Base-by-base conservation (phyloP, 257 asterid species). In the Forsythia viridissima region DNA sequence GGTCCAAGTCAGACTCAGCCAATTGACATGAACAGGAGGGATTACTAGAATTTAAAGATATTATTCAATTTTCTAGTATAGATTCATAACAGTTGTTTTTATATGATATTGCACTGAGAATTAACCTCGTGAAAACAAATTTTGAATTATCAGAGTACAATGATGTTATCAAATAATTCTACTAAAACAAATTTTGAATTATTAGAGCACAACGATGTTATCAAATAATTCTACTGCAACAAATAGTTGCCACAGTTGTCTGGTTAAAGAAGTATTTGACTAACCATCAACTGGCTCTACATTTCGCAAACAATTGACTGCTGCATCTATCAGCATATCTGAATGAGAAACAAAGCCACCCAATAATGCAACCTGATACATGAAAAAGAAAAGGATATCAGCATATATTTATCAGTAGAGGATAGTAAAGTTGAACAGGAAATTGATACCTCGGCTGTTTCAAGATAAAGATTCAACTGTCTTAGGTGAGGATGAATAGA, bases 391-490 rank as follows among this genome's bases (percentile, higher is more conserved):
- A 57, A 52, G 52, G 71, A 51, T 42, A 69, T 72, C 66, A 84
- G 66, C 79, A 69, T 9, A 72, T 71, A 68, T 71, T 57, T 71
- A 76, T 71, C 55, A 34, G 44, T 55, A 74, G 37, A 65, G 42
- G 77, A 83, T 20, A 44, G 77, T 21, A n/a, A 57, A 18, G 43
- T 55, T 66, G 65, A 40, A 81, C 20, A 72, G 39, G 57, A 65
- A 81, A 75, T 67, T 55, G 70, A 81, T 81, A 94, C 98, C 97
- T 94, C 97, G n/a, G 97, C 93, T 70, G 98, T 91, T 84, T 87
- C 97, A 77, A 92, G 86, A 86, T 90, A 92, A 67, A 94, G 90
- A 87, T 88, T 91, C 88, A 91, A 75, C 90, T 89, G 97, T 82
- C 90, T 88, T 76, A 84, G 68, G 84, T 70, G 74, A 72, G 80